phyloP scores from a whole-genome alignment of 2,329 filamentous ascomycete genomes.

The Alternaria ventricosa region DNA sequence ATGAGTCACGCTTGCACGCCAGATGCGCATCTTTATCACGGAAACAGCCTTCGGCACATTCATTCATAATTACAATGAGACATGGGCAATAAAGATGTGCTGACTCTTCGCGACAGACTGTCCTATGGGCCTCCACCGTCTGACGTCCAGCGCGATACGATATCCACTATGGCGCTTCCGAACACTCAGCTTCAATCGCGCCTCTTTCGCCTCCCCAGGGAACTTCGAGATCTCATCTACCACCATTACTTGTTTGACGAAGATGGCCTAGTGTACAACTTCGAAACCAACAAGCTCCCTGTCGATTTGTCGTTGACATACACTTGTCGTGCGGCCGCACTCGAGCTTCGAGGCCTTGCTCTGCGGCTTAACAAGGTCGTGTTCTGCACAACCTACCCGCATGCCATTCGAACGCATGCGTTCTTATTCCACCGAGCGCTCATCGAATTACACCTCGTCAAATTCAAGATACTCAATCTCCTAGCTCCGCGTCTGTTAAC shows the following conservation, averaged over 20 bases:
- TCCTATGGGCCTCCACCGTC: neutral
- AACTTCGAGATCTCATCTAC: neutral
- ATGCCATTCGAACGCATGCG: neutral
- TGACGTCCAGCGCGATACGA: too few relatives aligned
- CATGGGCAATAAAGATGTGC: neutral
- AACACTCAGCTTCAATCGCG: neutral
- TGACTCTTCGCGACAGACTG: neutral
- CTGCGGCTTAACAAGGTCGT: neutral
- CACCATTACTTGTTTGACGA: neutral
- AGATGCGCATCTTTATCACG: neutral
- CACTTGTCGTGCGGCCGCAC: neutral
- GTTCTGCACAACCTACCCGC: rapidly evolving
- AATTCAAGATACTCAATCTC: neutral
- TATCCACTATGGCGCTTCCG: neutral
- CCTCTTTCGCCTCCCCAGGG: neutral
- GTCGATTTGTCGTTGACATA: neutral
- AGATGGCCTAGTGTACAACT: neutral
- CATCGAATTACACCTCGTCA: neutral
- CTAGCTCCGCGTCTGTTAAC: neutral
- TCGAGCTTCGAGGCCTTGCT: neutral
- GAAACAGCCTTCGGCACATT: neutral
- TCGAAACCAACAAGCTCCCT: neutral
- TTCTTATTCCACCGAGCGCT: neutral
- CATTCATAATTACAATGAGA: neutral
- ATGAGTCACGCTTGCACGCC: neutral